A percentile compares a stretch with the other conserved stretches of the same genome.
Conservation (phyloP, 192 early-diverging fungal genomes). For the Mortierella hygrophila region DNA sequence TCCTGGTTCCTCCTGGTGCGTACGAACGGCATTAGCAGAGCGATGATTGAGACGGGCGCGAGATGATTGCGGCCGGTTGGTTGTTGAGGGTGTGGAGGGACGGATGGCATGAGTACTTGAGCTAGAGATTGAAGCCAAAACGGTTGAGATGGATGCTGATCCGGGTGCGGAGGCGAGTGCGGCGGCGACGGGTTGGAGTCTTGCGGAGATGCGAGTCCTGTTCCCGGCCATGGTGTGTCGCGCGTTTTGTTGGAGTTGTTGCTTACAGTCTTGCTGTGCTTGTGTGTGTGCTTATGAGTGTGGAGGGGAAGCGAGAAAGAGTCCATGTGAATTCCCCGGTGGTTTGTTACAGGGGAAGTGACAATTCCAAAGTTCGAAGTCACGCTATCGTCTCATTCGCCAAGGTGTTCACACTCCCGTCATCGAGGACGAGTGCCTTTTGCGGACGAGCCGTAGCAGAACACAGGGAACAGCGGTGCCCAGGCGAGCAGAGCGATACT, state of each 20-base stretch:
- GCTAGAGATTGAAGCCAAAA: not conserved
- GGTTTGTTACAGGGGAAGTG: too few relatives aligned
- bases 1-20: not conserved
- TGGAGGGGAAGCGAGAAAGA: not conserved
- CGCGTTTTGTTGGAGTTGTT: not conserved
- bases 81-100: not conserved
- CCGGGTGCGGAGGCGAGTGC: not conserved
- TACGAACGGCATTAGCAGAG: not conserved
- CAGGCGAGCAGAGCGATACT: too few relatives aligned
- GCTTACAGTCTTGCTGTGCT: too few relatives aligned
- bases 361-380: too few relatives aligned
- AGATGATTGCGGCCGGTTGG: not conserved
- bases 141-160: not conserved
- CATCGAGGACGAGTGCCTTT: too few relatives aligned
- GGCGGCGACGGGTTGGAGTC: not conserved
- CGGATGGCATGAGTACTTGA: not conserved
- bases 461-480: too few relatives aligned
- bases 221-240: not conserved
- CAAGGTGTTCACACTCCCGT: too few relatives aligned
- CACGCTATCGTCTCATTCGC: too few relatives aligned
- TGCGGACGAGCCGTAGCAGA: too few relatives aligned
- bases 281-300: too few relatives aligned
- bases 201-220: not conserved
- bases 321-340: not conserved
- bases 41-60: not conserved